Percentiles rank a stretch among this genome's conserved stretches.
These are phyloP conservation scores for Daldinia bambusicola DNA, from an alignment of 495 filamentous ascomycete species.

Conservation along the genomic window DNA sequence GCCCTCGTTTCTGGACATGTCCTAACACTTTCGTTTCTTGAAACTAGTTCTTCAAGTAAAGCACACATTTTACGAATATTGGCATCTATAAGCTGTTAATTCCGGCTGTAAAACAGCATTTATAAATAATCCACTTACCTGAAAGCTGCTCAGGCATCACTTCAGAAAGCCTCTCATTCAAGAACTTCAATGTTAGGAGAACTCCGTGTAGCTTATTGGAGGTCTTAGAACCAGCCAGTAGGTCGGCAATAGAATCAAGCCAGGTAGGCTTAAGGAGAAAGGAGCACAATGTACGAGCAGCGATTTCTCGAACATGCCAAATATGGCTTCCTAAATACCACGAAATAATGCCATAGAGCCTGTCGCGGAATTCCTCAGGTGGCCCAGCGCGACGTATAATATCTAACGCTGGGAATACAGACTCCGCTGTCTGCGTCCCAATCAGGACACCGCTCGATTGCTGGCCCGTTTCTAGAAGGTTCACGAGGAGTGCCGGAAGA, in stretches of 20 bases:
- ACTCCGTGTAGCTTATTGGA: slow-evolving; percentile 72
- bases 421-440: slow-evolving; percentile 66
- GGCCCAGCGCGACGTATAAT: slow-evolving; percentile 75
- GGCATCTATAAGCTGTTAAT: slow-evolving; percentile 28
- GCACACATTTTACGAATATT: slow-evolving; percentile 25
- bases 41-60: slow-evolving; percentile 30
- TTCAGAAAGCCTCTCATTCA: slow-evolving; percentile 60
- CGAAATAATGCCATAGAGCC: slow-evolving; percentile 61
- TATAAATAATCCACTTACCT: slow-evolving; percentile 35
- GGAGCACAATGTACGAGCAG: slow-evolving; percentile 80
- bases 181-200: slow-evolving; percentile 65
- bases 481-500: slow-evolving; percentile 72
- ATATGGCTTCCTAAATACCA: slow-evolving; percentile 74
- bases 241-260: slow-evolving; percentile 55
- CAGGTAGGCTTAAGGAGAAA: slow-evolving; percentile 67
- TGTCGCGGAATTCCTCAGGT: slow-evolving; percentile 56
- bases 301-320: slow-evolving; percentile 92
- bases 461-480: slow-evolving; percentile 65
- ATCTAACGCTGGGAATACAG: slow-evolving; percentile 88
- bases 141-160: slow-evolving; percentile 50
- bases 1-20: slow-evolving; percentile 52
- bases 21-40: slow-evolving; percentile 30
- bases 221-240: slow-evolving; percentile 55
- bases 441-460: slow-evolving; percentile 51
- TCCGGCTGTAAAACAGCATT: neutral